phyloP scores from a whole-genome alignment of 768 basidiomycete genomes.

The Macrocybe gigantea region DNA sequence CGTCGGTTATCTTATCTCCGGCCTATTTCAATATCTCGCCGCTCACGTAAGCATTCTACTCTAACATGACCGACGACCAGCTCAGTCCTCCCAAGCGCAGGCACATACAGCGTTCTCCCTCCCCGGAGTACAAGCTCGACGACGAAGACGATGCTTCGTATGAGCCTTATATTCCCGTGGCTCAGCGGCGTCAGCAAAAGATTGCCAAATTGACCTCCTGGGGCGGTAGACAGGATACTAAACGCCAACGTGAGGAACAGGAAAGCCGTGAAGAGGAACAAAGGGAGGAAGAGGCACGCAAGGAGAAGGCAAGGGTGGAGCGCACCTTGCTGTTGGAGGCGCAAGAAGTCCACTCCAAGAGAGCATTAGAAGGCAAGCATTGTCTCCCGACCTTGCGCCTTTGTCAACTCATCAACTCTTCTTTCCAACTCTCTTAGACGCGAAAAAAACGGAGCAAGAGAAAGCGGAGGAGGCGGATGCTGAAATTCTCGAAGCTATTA shows the following conservation, averaged over 20 bases:
- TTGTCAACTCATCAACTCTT: not conserved
- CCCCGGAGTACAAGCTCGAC: constrained; percentile 56
- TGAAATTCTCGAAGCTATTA: constrained; percentile 87
- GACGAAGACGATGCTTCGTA: constrained; percentile 56
- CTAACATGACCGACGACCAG: not conserved
- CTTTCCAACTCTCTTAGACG: constrained; percentile 40
- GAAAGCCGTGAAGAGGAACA: constrained; percentile 62
- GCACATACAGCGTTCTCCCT: constrained; percentile 49
- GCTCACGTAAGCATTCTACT: not conserved
- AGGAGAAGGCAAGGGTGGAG: constrained; percentile 77
- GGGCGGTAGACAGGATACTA: constrained; percentile 32
- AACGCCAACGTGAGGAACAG: constrained; percentile 45
- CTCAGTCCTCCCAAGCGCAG: constrained; percentile 39
- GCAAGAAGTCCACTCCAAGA: constrained; percentile 86
- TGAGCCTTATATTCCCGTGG: constrained; percentile 83
- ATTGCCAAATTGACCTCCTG: constrained; percentile 68
- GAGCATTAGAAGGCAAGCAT: constrained; percentile 69
- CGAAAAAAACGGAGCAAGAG: constrained; percentile 83
- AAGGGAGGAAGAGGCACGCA: constrained; percentile 69
- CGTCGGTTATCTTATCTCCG: not conserved
- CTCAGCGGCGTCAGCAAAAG: constrained; percentile 77
- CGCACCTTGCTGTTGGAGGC: constrained; percentile 88
- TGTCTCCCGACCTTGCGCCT: not conserved
- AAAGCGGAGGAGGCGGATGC: constrained; percentile 86
- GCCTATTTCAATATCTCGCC: not conserved